Conservation (phyloP, 2,329 filamentous ascomycete genomes). For the Sarocladium oryzae region DNA sequence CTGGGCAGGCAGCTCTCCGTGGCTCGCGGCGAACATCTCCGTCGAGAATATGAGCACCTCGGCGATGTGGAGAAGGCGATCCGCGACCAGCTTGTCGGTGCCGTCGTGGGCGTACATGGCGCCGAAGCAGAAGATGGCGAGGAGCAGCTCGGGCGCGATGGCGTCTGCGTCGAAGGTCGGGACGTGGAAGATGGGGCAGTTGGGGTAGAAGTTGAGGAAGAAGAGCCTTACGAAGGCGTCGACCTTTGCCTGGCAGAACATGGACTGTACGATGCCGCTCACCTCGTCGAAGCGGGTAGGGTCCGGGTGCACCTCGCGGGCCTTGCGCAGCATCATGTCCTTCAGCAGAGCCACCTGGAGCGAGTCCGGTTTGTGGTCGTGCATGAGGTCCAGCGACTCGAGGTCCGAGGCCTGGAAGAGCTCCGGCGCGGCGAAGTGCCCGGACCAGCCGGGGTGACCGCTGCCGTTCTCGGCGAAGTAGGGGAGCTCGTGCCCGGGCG, state of each 20-base stretch:
- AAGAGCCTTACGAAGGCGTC: not conserved
- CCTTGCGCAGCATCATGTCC: slow-evolving; percentile 5
- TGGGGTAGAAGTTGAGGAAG: slow-evolving; percentile 2
- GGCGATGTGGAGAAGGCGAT: not conserved
- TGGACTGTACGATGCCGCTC: slow-evolving; percentile 2
- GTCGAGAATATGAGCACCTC: not conserved
- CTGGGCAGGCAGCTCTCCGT: not conserved
- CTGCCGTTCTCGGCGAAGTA: not conserved
- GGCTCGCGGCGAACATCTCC: not conserved
- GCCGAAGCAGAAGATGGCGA: slow-evolving; percentile 1
- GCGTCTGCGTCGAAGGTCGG: slow-evolving; percentile 1
- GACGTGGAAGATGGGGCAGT: slow-evolving; percentile 2
- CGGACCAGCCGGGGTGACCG: not conserved
- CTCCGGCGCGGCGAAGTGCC: not conserved
- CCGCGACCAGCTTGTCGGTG: slow-evolving; percentile 3
- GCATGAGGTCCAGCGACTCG: not conserved
- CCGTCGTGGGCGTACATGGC: slow-evolving; percentile 6
- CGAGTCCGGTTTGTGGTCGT: not conserved
- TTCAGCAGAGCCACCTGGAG: not conserved
- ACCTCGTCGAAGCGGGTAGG: slow-evolving; percentile 2
- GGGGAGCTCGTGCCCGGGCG: slow-evolving; percentile 1
- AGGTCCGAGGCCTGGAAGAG: not conserved
- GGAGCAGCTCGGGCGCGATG: slow-evolving; percentile 1
- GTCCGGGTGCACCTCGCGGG: not conserved
- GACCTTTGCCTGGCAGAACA: slow-evolving; percentile 6